Evolutionary conservation across 2,329 filamentous ascomycete species (phyloP), one percentile per base, ranked within the genome.

Genomic region (Ascochyta viciae-villosae): DNA sequence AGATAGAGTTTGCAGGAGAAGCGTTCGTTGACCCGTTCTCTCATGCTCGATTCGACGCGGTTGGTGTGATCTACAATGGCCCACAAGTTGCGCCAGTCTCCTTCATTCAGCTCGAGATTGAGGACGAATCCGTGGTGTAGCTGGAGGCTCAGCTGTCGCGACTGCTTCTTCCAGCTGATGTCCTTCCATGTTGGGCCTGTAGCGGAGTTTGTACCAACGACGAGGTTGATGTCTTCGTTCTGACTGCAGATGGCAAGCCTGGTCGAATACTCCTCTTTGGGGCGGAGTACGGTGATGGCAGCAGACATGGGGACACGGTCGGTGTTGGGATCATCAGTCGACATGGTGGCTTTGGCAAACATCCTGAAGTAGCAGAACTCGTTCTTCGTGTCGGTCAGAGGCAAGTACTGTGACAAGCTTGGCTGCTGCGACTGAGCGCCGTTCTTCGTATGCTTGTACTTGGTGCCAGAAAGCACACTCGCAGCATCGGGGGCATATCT

Each of bases 31-130:
- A 82, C 81, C 37, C 86, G 84, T 6, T 87, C 86, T 33, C 86
- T 86, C 38, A 96, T 80, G 47, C 86, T 90, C 24, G 83, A 82
- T 68, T 92, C 89, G 2, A 94, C 86, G 66, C 90, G 91, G 62
- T 84, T 85, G 24, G 89, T 91, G 72, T 96, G 94, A 57, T 96
- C 91, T 62, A 92, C 91, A 75, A 96, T 91, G 65, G 87, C 89
- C 86, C 89, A 93, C 10, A 96, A 77, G 60, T 85, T 87, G 58
- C 88, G 85, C 77, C 90, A 96, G 70, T 96, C 91, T n/a, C 84
- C 80, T 65, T 92, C 89, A 13, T 82, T 82, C 70, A 92, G 87
- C 60, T 89, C 86, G 16, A 95, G 78, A 19, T 84, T 85, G 38
- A 96, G 77, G 54, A 88, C 79, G 68, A 95, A 94, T 0, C 90